A percentile compares a stretch with the other conserved stretches of the same genome.
Evolutionary conservation across 2,329 filamentous ascomycete genomes (phyloP).

Genomic region (Colletotrichum viniferum): DNA sequence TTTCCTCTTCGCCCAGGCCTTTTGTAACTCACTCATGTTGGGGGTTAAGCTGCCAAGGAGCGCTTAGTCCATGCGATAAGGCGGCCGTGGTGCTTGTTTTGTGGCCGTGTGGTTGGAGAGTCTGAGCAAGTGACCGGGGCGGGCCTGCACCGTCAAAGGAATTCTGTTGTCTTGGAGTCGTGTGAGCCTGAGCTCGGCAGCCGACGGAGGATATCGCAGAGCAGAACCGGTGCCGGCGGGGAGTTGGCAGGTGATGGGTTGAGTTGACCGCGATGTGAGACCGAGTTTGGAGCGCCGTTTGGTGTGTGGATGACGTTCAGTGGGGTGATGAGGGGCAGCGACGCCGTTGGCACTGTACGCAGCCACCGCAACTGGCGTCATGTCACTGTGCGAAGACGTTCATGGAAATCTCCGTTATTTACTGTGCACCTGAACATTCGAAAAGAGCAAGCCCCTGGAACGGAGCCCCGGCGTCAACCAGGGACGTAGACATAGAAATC

Average conservation of each 20-base stretch:
- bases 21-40: conserved; percentile 81
- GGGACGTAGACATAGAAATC: neutral
- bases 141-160: neutral
- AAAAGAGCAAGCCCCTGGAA: neutral
- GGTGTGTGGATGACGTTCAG: conserved; percentile 19
- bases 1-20: conserved; percentile 78
- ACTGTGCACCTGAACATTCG: neutral
- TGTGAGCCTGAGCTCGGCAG: neutral
- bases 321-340: conserved; percentile 20
- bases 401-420: neutral
- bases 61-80: neutral
- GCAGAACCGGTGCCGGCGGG: neutral
- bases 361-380: accelerated
- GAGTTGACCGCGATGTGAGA: neutral
- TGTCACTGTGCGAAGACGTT: neutral
- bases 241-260: neutral
- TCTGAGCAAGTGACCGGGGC: neutral
- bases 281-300: conserved; percentile 3
- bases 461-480: neutral
- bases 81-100: neutral
- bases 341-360: neutral
- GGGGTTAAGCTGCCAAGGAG: neutral
- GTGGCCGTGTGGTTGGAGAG: neutral
- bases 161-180: neutral
- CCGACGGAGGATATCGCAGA: neutral